Conservation (phyloP, 805 yeast genomes). For the Saccharomycopsis amapae region DNA sequence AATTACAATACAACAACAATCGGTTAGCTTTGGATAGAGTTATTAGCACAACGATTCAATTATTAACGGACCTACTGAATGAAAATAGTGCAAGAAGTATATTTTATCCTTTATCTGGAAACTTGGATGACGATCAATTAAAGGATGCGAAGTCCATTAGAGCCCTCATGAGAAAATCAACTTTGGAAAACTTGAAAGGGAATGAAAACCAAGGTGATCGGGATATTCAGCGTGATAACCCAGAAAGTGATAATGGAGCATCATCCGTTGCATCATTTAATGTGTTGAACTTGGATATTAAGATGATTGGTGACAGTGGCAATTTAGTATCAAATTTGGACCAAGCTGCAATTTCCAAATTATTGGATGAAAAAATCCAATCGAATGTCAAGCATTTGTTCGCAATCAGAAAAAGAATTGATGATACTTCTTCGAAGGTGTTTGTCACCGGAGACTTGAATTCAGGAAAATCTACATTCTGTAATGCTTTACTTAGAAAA, state of each 20-base stretch:
- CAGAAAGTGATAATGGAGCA: conserved; percentile 18
- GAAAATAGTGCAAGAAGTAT: conserved; percentile 60
- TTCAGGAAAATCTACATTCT: conserved; percentile 93
- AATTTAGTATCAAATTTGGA: conserved; percentile 51
- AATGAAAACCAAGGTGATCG: conserved; percentile 21
- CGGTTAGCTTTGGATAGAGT: conserved; percentile 56
- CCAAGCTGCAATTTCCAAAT: conserved; percentile 56
- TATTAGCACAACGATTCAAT: conserved; percentile 44
- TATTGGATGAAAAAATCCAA: conserved; percentile 60
- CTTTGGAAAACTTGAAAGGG: conserved; percentile 26
- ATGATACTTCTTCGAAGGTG: conserved; percentile 88
- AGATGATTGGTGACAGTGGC: conserved; percentile 36
- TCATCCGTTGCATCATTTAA: background rate
- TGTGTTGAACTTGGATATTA: conserved; percentile 56
- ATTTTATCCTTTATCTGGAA: conserved; percentile 46
- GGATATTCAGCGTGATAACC: conserved; percentile 22
- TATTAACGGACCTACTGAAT: conserved; percentile 42
- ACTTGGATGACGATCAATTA: conserved; percentile 26
- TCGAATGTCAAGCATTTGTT: conserved; percentile 61
- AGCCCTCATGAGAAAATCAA: conserved; percentile 22
- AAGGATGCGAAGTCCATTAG: conserved; percentile 25
- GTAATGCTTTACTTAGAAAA: conserved; percentile 79
- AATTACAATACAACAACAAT: conserved; percentile 70
- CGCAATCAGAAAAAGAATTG: conserved; percentile 74
- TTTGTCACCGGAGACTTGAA: conserved; percentile 95